Evolutionary conservation across 1,284 basidiomycete genomes (phyloP).

Genomic region (Rhodotorula sp.): DNA sequence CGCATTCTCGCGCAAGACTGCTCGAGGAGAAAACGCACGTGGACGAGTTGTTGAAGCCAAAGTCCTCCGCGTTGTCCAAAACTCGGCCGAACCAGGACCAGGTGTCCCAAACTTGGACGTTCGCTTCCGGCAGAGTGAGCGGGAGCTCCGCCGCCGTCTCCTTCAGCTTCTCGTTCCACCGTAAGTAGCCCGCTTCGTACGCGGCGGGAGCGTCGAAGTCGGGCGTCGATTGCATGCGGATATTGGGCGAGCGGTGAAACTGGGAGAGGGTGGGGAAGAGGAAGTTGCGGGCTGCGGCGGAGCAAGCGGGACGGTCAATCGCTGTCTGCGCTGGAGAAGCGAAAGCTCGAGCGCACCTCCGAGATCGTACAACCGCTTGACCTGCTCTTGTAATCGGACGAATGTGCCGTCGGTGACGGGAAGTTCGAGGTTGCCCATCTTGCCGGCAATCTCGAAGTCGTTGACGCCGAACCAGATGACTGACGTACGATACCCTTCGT

Average conservation of each 20-base stretch:
- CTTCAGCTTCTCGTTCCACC: conserved; percentile 8
- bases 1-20: too few species aligned
- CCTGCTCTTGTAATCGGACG: not conserved
- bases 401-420: not conserved
- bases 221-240: not conserved
- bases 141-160: too few species aligned
- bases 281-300: conserved; percentile 14
- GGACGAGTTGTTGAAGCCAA: too few species aligned
- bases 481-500: too few species aligned
- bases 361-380: not conserved
- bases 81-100: too few species aligned
- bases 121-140: not conserved
- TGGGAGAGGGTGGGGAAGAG: conserved; percentile 11
- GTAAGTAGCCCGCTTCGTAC: not conserved
- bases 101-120: not conserved
- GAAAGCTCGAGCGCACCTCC: not conserved
- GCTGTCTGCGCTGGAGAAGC: not conserved
- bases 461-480: conserved; percentile 15
- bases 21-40: too few species aligned
- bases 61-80: too few species aligned
- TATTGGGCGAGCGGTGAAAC: not conserved
- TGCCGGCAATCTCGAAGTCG: conserved; percentile 11
- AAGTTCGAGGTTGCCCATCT: not conserved
- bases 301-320: not conserved
- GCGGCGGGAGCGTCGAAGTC: not conserved